Base-by-base conservation (phyloP, 2,329 filamentous ascomycete species). In the Trichoderma endophyticum region DNA sequence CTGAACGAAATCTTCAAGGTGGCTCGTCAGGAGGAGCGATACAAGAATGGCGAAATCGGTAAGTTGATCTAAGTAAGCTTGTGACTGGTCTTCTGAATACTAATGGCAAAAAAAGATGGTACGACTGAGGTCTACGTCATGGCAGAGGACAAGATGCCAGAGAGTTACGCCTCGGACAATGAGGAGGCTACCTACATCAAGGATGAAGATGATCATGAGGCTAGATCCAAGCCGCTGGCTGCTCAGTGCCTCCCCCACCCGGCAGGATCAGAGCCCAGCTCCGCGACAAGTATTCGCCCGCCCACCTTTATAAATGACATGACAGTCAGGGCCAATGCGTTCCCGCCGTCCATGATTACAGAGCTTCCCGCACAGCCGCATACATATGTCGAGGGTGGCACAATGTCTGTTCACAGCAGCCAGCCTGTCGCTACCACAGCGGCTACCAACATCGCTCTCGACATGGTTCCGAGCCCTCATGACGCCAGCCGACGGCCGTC, bases 1-100 rank as follows among this genome's bases (percentile, higher is more conserved):
- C 77, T 91, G 9, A 86, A 84, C 68, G 89, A 91, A 76, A 86
- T 91, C 9, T 91, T 91, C 81, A 87, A 86, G 73, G 84, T 91
- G 34, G 89, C 89, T 0, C 84, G 81, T 70, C 79, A 82, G 34
- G 87, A 91, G 74, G 88, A 90, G 77, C 82, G 86, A 5, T 90
- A 81, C 75, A 86, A 82, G 74, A 84, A 86, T 57, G 85, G 84
- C 30, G 87, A 89, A 75, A 87, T 90, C 65, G 88, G 89, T 90
- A 79, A 74, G 84, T 75, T 34, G 39, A 26, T 36, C 9, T 0
- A 26, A 6, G 4, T 5, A 21, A 14, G 30, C 18, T 4, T 54
- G 2, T 9, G 15, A 32, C 60, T 65, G 60, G 18, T 18, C 36
- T 72, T 76, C 8, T n/a, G 28, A 28, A 77, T 51, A 4, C 34